Conservation (phyloP, 345 rosid species). For the Firmiana major region DNA sequence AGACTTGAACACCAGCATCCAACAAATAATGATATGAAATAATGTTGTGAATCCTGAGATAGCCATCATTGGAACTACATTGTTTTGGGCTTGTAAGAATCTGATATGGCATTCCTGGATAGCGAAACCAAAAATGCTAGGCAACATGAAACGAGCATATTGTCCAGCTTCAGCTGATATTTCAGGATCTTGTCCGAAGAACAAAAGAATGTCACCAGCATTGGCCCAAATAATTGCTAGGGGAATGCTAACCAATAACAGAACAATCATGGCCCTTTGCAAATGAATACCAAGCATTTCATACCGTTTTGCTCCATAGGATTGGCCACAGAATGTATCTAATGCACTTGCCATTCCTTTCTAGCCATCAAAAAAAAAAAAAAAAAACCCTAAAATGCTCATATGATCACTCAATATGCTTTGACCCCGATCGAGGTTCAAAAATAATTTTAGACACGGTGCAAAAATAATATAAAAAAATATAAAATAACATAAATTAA, state of each 20-base stretch:
- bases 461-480: no score
- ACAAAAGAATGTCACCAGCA: not conserved
- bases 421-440: no score
- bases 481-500: no score
- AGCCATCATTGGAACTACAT: constrained; percentile 45
- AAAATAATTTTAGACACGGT: no score
- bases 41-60: constrained; percentile 37
- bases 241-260: constrained; percentile 17
- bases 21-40: constrained; percentile 36
- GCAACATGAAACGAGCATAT: constrained; percentile 42
- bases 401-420: no score
- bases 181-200: constrained; percentile 16
- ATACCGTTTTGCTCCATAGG: constrained; percentile 27
- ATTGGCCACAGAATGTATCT: constrained; percentile 41
- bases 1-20: constrained; percentile 40
- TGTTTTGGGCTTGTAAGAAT: constrained; percentile 48
- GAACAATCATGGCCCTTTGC: constrained; percentile 22
- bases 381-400: no score
- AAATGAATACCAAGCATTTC: constrained; percentile 20
- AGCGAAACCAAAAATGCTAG: constrained; percentile 35
- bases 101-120: constrained; percentile 38
- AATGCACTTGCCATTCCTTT: constrained; percentile 25
- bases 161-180: constrained; percentile 40
- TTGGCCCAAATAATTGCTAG: constrained; percentile 4
- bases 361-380: not conserved